A percentile compares a stretch with the other conserved stretches of the same genome.
These are phyloP conservation scores for Hypoxylon sp. DNA, from an alignment of 2,329 filamentous ascomycete species.

Conservation along the genomic window DNA sequence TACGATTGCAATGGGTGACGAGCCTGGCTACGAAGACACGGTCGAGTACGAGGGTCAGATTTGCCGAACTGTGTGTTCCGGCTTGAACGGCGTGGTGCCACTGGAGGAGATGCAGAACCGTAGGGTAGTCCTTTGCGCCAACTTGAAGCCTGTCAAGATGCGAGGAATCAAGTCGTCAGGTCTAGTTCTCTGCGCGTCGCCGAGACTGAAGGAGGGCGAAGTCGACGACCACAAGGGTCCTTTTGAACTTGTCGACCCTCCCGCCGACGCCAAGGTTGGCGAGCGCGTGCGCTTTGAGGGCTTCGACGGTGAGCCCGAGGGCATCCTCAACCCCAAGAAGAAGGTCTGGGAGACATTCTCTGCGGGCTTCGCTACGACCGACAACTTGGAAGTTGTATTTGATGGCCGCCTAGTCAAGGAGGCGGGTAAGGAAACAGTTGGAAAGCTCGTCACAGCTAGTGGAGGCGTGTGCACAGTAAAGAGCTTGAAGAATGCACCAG, in stretches of 20 bases:
- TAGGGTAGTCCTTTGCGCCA: constrained; percentile 95
- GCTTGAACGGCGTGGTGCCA: constrained; percentile 91
- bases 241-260: constrained; percentile 91
- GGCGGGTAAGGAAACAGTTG: constrained; percentile 77
- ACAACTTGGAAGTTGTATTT: constrained; percentile 85
- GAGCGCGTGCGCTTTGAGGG: constrained; percentile 95
- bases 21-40: constrained; percentile 88
- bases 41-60: constrained; percentile 91
- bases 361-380: constrained; percentile 94
- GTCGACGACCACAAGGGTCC: constrained; percentile 88
- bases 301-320: constrained; percentile 93
- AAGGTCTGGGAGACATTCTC: constrained; percentile 99
- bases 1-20: constrained; percentile 94
- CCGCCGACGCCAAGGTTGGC: constrained; percentile 82
- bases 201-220: constrained; percentile 84
- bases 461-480: constrained; percentile 88
- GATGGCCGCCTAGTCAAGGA: constrained; percentile 83
- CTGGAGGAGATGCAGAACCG: constrained; percentile 97
- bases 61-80: constrained; percentile 96
- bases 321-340: constrained; percentile 97
- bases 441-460: constrained; percentile 80
- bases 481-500: constrained; percentile 82
- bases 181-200: constrained; percentile 97
- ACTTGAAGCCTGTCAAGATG: constrained; percentile 99
- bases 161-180: constrained; percentile 80